These are phyloP conservation scores for Backusella macrospora DNA, from an alignment of 192 early-diverging fungal genomes.

Conservation along the genomic window DNA sequence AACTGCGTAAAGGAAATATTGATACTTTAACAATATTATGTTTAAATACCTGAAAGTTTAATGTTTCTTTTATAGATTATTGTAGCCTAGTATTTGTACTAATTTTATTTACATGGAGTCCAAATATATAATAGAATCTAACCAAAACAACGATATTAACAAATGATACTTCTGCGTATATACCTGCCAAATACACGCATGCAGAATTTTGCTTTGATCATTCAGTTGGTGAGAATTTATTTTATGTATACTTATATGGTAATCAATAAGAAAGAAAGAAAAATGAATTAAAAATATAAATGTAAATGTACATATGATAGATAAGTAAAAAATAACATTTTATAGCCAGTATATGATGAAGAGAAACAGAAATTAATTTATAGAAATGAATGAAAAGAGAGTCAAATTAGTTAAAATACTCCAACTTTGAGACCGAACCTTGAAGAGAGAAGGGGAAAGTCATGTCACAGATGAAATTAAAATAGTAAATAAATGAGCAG, in stretches of 20 bases:
- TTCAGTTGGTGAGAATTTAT: background rate
- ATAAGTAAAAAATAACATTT: background rate
- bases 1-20: background rate
- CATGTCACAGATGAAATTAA: slow-evolving; percentile 3
- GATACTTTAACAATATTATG: background rate
- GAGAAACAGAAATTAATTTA: background rate
- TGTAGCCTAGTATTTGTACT: background rate
- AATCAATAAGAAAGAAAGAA: too few species aligned
- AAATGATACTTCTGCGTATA: background rate
- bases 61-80: background rate
- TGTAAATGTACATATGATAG: background rate
- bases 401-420: too few species aligned
- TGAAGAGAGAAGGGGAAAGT: background rate
- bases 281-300: background rate
- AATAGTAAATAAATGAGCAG: background rate
- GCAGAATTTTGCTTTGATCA: background rate
- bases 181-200: background rate
- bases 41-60: background rate
- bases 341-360: background rate
- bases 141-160: background rate
- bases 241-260: too few species aligned
- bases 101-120: too few species aligned
- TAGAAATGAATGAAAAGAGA: background rate
- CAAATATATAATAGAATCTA: background rate
- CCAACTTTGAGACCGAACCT: too few species aligned